A percentile compares a stretch with the other conserved stretches of the same genome.
These are phyloP conservation scores for Penicillium desertorum DNA, from an alignment of 495 filamentous ascomycete species.

Conservation along the genomic window DNA sequence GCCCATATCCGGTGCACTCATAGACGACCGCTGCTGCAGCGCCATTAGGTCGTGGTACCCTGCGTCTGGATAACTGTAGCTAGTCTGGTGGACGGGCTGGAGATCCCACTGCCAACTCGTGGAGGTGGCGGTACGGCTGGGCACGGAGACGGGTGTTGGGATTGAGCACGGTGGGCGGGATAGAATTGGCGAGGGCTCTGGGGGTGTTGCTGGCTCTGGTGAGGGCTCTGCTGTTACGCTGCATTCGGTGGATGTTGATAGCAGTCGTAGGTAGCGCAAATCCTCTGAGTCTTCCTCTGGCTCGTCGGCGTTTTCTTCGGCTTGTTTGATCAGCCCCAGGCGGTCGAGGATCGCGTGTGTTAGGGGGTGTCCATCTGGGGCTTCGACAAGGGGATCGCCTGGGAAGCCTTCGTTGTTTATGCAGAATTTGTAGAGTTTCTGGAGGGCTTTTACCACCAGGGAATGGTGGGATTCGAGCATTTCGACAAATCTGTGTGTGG, in stretches of 20 bases:
- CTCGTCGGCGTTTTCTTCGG: constrained; percentile 45
- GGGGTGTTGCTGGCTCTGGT: constrained; percentile 42
- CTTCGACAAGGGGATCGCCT: constrained; percentile 45
- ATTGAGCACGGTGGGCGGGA: constrained; percentile 20
- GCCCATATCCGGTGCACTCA: constrained; percentile 20
- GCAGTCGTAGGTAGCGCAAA: constrained; percentile 38
- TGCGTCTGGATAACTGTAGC: constrained; percentile 26
- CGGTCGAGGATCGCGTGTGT: constrained; percentile 50
- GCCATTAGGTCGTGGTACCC: constrained; percentile 30
- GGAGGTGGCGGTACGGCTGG: constrained; percentile 14
- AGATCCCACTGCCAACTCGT: constrained; percentile 39
- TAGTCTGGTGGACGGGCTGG: constrained; percentile 26
- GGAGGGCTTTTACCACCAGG: constrained; percentile 46
- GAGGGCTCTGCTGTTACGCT: constrained; percentile 45
- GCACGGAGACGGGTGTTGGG: constrained; percentile 19
- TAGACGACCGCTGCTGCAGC: constrained; percentile 19
- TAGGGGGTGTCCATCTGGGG: constrained; percentile 43
- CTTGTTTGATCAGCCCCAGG: constrained; percentile 49
- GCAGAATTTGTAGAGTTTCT: constrained; percentile 47
- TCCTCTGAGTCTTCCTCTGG: constrained; percentile 43
- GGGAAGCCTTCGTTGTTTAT: constrained; percentile 48
- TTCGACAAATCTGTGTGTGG: constrained; percentile 41
- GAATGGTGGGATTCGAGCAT: constrained; percentile 51
- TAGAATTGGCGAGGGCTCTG: constrained; percentile 32
- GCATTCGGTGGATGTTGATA: constrained; percentile 44